Base-by-base conservation (phyloP, 2,329 filamentous ascomycete species). In the Colletotrichum somersetense region DNA sequence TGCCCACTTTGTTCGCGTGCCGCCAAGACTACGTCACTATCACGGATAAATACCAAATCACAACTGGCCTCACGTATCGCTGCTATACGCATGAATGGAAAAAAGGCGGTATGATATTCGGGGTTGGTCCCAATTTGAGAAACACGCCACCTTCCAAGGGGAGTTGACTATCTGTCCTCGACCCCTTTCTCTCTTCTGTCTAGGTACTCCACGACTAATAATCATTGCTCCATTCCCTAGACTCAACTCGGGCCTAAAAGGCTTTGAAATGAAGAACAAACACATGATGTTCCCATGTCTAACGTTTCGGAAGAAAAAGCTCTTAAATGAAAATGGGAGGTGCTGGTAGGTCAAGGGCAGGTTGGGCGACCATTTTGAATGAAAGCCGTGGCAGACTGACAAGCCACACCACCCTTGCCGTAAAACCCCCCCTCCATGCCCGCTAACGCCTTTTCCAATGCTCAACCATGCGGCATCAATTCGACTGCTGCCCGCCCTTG, bases 381-480 rank as follows among this genome's bases (percentile, higher is more conserved):
- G 57, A 33, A 63, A 50, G 61, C 46, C 35, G n/a, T 30, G 50
- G 50, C 30, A 35, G 38, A 65, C 55, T 38, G 23, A 57, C 18
- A 30, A 64, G 52, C 62, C 18, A 42, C 62, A 30, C 35, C 14
- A 42, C 35, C 23, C 35, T 66, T 38, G 12, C 44, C 35, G 33
- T 14, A 11, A 35, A 33, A 35, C 1, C 48, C n/a, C n/a, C 46
- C 62, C 20, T 42, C 40, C 40, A 72, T 69, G 69, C 58, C 69
- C 69, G 66, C 69, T 55, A 69, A 69, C 69, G 65, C 69, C 62
- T 26, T 38, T 72, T 53, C 38, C 30, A 46, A 72, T 72, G 69
- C 66, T 48, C 53, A 14, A 55, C 44, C 33, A 50, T 23, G 33
- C 20, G 30, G 63, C 55, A 46, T 8, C 20, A 56, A 38, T 23